Percentiles rank a stretch among this genome's conserved stretches.
phyloP scores from a whole-genome alignment of 2,329 filamentous ascomycete species.

The Microthyrium microscopicum region DNA sequence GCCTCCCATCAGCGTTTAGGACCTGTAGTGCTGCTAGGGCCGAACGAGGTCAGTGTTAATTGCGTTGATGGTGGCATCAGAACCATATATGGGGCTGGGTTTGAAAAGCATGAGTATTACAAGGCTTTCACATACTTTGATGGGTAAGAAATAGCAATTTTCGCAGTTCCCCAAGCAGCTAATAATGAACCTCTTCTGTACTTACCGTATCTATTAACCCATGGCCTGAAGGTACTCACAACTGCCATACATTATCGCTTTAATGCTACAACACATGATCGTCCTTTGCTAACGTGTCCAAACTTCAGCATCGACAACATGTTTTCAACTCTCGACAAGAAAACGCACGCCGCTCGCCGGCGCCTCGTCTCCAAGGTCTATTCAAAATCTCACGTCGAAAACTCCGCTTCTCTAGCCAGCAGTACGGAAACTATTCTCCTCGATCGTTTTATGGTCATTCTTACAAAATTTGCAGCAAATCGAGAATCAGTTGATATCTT shows the following conservation, averaged over 20 bases:
- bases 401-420: constrained; percentile 38
- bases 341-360: constrained; percentile 53
- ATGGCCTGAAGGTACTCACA: too few species aligned
- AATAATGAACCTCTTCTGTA: constrained; percentile 52
- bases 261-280: too few species aligned
- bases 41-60: constrained; percentile 53
- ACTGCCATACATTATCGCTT: too few species aligned
- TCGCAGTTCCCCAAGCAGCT: too few species aligned
- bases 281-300: too few species aligned
- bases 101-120: constrained; percentile 64
- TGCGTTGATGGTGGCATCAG: constrained; percentile 47
- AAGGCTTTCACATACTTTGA: constrained; percentile 9
- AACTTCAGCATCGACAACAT: constrained; percentile 46
- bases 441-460: constrained; percentile 42
- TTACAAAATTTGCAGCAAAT: constrained; percentile 17
- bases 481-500: constrained; percentile 23
- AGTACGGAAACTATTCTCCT: constrained; percentile 44
- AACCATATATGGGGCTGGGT: constrained; percentile 54
- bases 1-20: constrained; percentile 41
- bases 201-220: too few species aligned
- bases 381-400: constrained; percentile 57
- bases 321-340: constrained; percentile 51
- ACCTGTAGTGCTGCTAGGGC: constrained; percentile 46
- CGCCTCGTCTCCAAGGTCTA: constrained; percentile 68
- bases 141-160: too few species aligned